Evolutionary conservation across 129 eudicot genomes (phyloP), one percentile per base, ranked within the genome.

Genomic region (Rutidosis leptorrhynchoides): DNA sequence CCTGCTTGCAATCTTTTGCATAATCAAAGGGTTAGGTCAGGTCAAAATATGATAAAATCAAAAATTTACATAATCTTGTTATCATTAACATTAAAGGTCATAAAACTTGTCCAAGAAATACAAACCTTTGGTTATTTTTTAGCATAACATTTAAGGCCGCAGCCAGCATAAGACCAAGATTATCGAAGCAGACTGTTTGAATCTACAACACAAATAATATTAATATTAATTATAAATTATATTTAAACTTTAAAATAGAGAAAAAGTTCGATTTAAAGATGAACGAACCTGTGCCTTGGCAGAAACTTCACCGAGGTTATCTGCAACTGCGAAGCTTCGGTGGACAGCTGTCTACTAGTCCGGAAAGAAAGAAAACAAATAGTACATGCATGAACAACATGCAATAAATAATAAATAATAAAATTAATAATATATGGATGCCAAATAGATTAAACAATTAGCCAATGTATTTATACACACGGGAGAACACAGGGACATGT

Each of bases 261-360:
- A 8, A 32, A 61, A 48, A 54, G 10, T 15, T 19, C 2, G 9
- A 61, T 33, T 40, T 22, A 65, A 68, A 42, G 2, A 53, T 17
- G 37, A 55, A 64, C 75, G 46, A 65, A 90, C 97, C 95, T 92
- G 98, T 68, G 89, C 82, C 68, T 92, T 92, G 45, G 98, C 98
- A 78, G 98, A 92, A 85, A 92, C 87, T 83, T 92, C 98, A 74
- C 98, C 98, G 43, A 92, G 78, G 75, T 92, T 92, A 78, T 92
- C 98, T 40, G 95, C 85, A 70, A 88, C 68, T 29, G 98, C 98
- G 80, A 92, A 92, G 76, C 98, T 88, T 75, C 95, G 78, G 75
- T 92, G 98, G 27, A 92, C 96, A 62, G 98, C 95, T 25, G 95
- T 72, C 98, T 92, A 87, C 33, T 6, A 70, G 68, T 68, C 67